Base-by-base conservation (phyloP, 148 eudicot species). In the Silene latifolia region DNA sequence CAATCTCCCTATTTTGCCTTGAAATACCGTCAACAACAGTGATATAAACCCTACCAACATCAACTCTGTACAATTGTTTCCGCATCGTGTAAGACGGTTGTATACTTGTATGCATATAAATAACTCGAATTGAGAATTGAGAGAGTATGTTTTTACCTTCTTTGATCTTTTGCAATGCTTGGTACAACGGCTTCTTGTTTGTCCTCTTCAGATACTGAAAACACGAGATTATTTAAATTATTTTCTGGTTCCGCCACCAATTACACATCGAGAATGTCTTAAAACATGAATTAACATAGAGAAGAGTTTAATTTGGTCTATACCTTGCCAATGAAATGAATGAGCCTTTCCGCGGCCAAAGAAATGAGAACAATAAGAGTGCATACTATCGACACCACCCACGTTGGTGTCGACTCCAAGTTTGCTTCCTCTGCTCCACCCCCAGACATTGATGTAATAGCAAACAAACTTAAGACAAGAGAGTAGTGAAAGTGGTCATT, bases 11-110 rank as follows among this genome's bases (percentile, higher is more conserved):
- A 88, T 86, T 54, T 71, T 69, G 0, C 73, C 78, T 85, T 88
- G 92, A 67, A 83, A 83, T 14, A 88, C 88, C 23, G 92, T 86
- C 70, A 88, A 21, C 42, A 88, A 47, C 25, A 86, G 67, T 1
- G 92, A 88, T 80, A 88, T 88, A 67, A 88, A 88, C n/a, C 92
- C 89, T 83, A 88, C 24, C 79, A 86, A 63, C 92, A 88, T 88
- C 85, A 88, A 78, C 67, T 88, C 89, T 86, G 88, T 77, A n/a
- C 27, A 63, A 0, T 10, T 18, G 24, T 27, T 9, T 35, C 3
- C 42, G 42, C 42, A 35, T 35, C 3, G 5, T 39, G 44, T 5
- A 6, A 39, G 44, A 39, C 44, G 8, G 44, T 39, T 35, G 42
- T 35, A 35, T 35, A 35, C 42, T 35, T 39, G 44, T 39, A 39